Evolutionary conservation across 805 yeast genomes (phyloP), one percentile per base, ranked within the genome.

Genomic region (Metschnikowia kunwiensis): DNA sequence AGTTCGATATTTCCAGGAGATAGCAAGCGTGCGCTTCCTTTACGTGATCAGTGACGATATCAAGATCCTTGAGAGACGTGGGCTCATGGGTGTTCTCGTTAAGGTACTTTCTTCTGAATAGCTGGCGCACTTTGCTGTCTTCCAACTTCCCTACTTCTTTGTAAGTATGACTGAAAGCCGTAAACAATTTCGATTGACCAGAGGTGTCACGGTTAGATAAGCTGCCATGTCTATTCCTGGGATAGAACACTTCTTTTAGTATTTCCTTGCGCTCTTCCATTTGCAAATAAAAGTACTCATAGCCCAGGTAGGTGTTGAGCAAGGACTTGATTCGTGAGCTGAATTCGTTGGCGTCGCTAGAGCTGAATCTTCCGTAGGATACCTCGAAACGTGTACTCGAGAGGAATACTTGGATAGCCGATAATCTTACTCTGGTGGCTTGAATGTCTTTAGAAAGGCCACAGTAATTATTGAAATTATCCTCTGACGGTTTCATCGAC

Each of bases 101-200:
- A 17, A 31, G 25, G 10, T 54, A 39, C 28, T 54, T 48, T 17
- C 44, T 32, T 30, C 42, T 46, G 22, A 57, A 40, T 11, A 56
- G 38, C 4, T 40, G 37, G 21, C 36, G 44, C 24, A 63, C 45
- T 27, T 38, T 44, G 19, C 34, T 34, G 22, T 48, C 48, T 36
- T 61, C 66, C 36, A 40, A 57, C 15, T 47, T 47, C 0, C 62
- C 65, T 3, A 60, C 66, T 13, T 53, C 50, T 17, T 50, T 54
- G 34, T 61, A 61, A 4, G 56, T 47, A 13, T 56, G 59, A 21
- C 53, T 46, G 24, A 60, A 49, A 4, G 60, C 44, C 8, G 58
- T 46, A 34, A 54, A 50, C 14, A 59, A 40, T 34, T 56, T 58
- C 25, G 48, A 47, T 17, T 53, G 55, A n/a, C 52, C 48, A 14